phyloP scores from a whole-genome alignment of 345 rosid species.

The Eucalyptus fibrosa region DNA sequence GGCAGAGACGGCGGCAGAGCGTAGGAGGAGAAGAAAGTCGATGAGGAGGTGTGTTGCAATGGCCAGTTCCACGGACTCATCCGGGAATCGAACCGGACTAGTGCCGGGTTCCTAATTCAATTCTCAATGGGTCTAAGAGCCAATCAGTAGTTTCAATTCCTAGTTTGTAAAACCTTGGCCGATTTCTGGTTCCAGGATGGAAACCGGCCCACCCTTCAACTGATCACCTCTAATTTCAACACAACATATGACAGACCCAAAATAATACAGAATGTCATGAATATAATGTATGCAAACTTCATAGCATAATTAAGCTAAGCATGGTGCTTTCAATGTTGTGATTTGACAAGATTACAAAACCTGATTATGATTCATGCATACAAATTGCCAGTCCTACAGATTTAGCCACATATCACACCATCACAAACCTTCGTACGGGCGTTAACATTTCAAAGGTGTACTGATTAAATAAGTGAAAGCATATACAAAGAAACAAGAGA shows the following conservation, averaged over 20 bases:
- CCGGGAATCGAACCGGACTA: accelerated
- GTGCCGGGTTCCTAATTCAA: neutral
- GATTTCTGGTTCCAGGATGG: too few relatives aligned
- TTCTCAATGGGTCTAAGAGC: neutral
- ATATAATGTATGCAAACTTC: accelerated
- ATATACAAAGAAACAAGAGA: too few relatives aligned
- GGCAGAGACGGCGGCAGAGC: too few relatives aligned
- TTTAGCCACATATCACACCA: neutral
- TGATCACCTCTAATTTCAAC: neutral
- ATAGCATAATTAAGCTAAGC: neutral
- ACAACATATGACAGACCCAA: neutral
- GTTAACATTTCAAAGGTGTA: too few relatives aligned
- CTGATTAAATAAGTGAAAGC: too few relatives aligned
- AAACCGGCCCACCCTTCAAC: neutral
- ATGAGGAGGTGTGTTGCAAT: neutral
- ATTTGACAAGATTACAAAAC: neutral
- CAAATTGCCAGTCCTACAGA: neutral
- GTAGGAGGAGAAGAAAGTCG: neutral
- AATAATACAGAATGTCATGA: accelerated
- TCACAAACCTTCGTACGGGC: too few relatives aligned
- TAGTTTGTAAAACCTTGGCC: accelerated
- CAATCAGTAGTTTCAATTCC: accelerated
- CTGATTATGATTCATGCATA: neutral
- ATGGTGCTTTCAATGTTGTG: neutral
- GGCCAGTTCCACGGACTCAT: neutral